A percentile compares a stretch with the other conserved stretches of the same genome.
phyloP scores from a whole-genome alignment of 495 filamentous ascomycete genomes.

The Rhizodiscina lignyota region DNA sequence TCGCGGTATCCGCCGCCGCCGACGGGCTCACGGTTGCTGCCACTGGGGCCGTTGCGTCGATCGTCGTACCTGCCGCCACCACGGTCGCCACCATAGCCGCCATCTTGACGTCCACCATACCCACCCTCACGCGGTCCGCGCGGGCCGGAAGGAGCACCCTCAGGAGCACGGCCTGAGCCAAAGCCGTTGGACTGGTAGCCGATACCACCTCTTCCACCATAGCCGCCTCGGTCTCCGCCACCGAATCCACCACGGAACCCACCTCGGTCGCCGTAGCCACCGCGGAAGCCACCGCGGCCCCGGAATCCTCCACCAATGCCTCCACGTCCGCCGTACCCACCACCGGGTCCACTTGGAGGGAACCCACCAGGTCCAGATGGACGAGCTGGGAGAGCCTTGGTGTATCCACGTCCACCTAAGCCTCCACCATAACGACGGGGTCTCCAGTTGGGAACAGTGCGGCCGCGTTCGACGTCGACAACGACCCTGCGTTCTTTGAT shows the following conservation, averaged over 20 bases:
- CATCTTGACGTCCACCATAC: conserved; percentile 35
- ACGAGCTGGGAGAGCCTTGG: conserved; percentile 59
- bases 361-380: conserved; percentile 44
- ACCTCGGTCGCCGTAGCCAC: conserved; percentile 44
- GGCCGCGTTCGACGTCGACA: conserved; percentile 91
- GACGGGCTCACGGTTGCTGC: conserved; percentile 55
- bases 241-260: conserved; percentile 38
- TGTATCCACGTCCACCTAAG: conserved; percentile 83
- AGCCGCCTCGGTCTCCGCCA: conserved; percentile 21
- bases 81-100: conserved; percentile 21
- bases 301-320: conserved; percentile 23
- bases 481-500: conserved; percentile 85
- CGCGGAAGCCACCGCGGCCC: conserved; percentile 29
- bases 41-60: conserved; percentile 38
- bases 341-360: conserved; percentile 48
- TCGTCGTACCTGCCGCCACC: conserved; percentile 40
- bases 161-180: conserved; percentile 35
- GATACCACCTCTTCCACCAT: conserved; percentile 15
- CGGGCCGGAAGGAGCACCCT: conserved; percentile 69
- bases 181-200: conserved; percentile 27
- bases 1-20: conserved; percentile 29
- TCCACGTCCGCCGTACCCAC: conserved; percentile 41
- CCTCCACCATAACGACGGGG: conserved; percentile 86
- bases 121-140: conserved; percentile 33
- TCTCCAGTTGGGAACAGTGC: conserved; percentile 88